Base-by-base conservation (phyloP, 306 rosid species). In the Acacia confusa region DNA sequence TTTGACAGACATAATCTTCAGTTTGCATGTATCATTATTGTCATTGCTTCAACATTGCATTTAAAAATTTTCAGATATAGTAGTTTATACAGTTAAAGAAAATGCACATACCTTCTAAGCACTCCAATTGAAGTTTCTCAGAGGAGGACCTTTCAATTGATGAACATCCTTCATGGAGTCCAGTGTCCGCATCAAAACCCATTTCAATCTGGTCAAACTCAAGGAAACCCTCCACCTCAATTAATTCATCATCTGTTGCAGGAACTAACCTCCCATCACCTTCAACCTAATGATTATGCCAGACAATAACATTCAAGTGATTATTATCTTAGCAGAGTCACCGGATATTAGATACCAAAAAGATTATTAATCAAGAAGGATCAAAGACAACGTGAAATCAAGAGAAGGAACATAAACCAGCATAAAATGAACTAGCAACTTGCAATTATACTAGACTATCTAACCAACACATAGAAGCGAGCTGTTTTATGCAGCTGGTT, bases 181-280 rank as follows among this genome's bases (percentile, higher is more conserved):
- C 96, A 41, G 83, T 72, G 52, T 87, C 97, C 43, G 85, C 84
- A 73, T 84, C 85, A 80, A 83, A 92, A 83, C 80, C 88, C 85
- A 89, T 80, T 86, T 87, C 97, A 85, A 86, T 88, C 85, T 79
- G 88, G 83, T 89, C 97, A 78, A 84, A 89, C 72, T 90, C 96
- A 80, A 95, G 90, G 85, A 92, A 88, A 82, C 85, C 97, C 85
- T 90, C 98, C 81, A 95, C 94, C 86, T 93, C 91, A 91, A 93
- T 93, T 67, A 91, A 89, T 84, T 95, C 99, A 86, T 93, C 99
- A 81, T 95, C 98, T 36, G 98, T 92, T 76, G 99, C 99, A 55
- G 98, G 98, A 81, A 95, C 99, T 69, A 95, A 91, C 83, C 93
- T 95, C 84, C 99, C 99, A 84, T 95, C 97, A 79, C 98, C 96